Evolutionary conservation across 169 alveolate genomes (phyloP).

Genomic region (Condylostoma magnum): DNA sequence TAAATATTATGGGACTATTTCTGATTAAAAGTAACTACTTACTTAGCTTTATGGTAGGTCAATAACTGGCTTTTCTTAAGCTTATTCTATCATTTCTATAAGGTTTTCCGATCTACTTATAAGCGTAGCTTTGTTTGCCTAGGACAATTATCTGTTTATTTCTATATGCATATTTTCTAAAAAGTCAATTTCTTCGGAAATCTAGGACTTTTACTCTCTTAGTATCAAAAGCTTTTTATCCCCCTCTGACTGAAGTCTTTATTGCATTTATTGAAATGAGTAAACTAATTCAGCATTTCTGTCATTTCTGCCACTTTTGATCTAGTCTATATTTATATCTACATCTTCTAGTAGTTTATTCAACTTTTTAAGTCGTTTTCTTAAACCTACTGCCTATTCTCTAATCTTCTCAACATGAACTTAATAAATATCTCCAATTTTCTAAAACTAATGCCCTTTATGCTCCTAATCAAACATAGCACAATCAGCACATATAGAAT

Average conservation of each 20-base stretch:
- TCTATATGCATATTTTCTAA: conserved; percentile 38
- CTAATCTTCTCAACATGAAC: conserved; percentile 60
- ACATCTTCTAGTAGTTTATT: conserved; percentile 27
- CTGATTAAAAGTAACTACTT: conserved; percentile 41
- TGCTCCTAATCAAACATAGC: conserved; percentile 81
- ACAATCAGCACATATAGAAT: conserved; percentile 86
- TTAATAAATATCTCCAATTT: conserved; percentile 56
- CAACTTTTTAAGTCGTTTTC: conserved; percentile 38
- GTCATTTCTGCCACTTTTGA: conserved; percentile 65
- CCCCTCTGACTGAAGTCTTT: conserved; percentile 31
- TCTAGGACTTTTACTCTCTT: conserved; percentile 13
- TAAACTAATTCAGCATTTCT: conserved; percentile 60
- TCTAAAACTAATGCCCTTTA: conserved; percentile 78
- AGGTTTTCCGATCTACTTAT: neutral
- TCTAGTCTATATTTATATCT: conserved; percentile 56
- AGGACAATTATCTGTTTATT: conserved; percentile 52
- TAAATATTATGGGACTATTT: conserved; percentile 72
- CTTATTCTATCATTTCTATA: conserved; percentile 35
- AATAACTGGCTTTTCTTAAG: conserved; percentile 43
- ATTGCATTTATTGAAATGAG: conserved; percentile 33
- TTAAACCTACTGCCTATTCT: conserved; percentile 53
- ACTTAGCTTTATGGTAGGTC: conserved; percentile 17
- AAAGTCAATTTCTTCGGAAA: conserved; percentile 41
- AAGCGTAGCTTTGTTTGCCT: conserved; percentile 33
- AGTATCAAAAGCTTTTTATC: conserved; percentile 37